Evolutionary conservation across 345 rosid genomes (phyloP).

Genomic region (Iberis pinnata): DNA sequence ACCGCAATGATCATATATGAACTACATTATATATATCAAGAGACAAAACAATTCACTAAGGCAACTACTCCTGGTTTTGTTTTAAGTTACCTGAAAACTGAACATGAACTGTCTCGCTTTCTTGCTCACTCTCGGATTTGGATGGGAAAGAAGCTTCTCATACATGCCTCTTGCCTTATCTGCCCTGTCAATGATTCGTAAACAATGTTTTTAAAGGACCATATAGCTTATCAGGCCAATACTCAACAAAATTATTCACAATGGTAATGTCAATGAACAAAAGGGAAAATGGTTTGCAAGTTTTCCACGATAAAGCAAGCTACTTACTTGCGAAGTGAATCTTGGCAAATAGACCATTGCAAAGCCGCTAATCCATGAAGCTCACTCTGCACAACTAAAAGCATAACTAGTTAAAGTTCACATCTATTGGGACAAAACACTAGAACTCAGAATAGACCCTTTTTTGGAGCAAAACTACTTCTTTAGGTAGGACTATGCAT

Average conservation of each 20-base stretch:
- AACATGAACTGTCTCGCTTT: conserved; percentile 62
- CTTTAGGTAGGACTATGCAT: conserved; percentile 20
- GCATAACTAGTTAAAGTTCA: conserved; percentile 21
- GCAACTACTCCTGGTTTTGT: not conserved
- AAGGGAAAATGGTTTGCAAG: not conserved
- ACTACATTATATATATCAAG: too few relatives aligned
- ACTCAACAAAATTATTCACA: conserved; percentile 8
- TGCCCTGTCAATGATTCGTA: conserved; percentile 39
- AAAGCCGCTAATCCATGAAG: conserved; percentile 89
- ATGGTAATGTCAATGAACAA: not conserved
- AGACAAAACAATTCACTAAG: conserved; percentile 7
- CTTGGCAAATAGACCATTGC: conserved; percentile 92
- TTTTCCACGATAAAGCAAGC: not conserved
- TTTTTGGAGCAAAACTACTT: conserved; percentile 8
- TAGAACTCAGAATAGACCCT: not conserved
- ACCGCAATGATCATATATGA: not conserved
- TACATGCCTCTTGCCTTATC: conserved; percentile 68
- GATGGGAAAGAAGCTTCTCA: conserved; percentile 82
- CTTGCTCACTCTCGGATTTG: conserved; percentile 63
- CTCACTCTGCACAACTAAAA: conserved; percentile 59
- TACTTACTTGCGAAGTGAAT: conserved; percentile 52
- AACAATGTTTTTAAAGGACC: not conserved
- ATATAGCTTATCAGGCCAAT: not conserved
- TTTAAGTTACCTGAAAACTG: conserved; percentile 67
- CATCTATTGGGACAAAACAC: not conserved